Base-by-base conservation (phyloP, 2,329 filamentous ascomycete species). In the Diaporthe aspalathi region DNA sequence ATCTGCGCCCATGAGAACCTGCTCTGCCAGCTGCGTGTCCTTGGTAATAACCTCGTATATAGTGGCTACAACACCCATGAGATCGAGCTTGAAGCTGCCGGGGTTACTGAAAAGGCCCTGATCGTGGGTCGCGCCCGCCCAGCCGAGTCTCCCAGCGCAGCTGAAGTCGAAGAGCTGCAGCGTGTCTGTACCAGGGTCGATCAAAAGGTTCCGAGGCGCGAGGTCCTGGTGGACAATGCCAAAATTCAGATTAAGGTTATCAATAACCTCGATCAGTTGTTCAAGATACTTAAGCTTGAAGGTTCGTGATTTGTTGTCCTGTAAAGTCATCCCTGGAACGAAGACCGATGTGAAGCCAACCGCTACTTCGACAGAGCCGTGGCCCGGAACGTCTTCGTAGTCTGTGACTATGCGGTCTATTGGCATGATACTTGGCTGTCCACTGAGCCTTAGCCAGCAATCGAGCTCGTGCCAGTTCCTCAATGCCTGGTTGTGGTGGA, bases 161-260 rank as follows among this genome's bases (percentile, higher is more conserved):
- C 79, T 79, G 68, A 83, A 83, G 74, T 83, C 80, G 50, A 83
- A 81, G 1, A 83, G 56, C 70, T 80, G 71, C 12, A 84, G 62
- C 5, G 72, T 71, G 62, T 83, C 76, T n/a, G 79, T 81, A 17
- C 65, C 49, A 7, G 77, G 74, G 63, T 83, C 75, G 63, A 84
- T 70, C 0, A 84, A 57, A 5, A 84, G 75, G 70, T 84, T 84
- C 40, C 80, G 77, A 3, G 79, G 73, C 3, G 79, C 77, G 60
- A 84, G 76, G 69, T 83, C 82, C 70, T 82, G 78, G 73, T 84
- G 82, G 50, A 76, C 73, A 47, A 84, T 78, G 35, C 82, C 81
- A 45, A 79, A 73, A 43, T 76, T 68, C 14, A 83, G 74, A 66
- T 84, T 83, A 29, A 84, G 74, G 45, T 79, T 77, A 67, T 84